Percentiles rank a stretch among this genome's conserved stretches.
Evolutionary conservation across 2,329 filamentous ascomycete species (phyloP).

Genomic region (Chaetomiaceae sp.): DNA sequence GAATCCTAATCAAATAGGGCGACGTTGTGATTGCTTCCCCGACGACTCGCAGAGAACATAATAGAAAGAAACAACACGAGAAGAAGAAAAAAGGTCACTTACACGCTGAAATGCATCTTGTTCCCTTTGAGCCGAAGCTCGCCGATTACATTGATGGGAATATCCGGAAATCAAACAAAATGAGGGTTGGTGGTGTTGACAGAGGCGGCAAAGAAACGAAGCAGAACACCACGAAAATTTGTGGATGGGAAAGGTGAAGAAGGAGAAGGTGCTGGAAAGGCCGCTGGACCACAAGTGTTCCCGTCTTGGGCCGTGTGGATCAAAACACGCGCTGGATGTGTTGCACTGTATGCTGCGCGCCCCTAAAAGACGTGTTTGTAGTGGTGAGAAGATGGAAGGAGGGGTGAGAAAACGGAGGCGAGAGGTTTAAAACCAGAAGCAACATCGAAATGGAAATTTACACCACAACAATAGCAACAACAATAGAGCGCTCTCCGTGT

Average conservation of each 20-base stretch:
- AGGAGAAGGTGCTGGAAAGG: not conserved
- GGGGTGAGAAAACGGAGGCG: not conserved
- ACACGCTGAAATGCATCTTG: slow-evolving; percentile 12
- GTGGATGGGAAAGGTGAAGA: not conserved
- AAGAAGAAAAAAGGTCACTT: slow-evolving; percentile 1
- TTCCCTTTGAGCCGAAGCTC: not conserved
- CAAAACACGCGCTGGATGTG: not conserved
- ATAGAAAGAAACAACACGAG: no score
- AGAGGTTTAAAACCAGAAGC: no score
- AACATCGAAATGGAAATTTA: no score
- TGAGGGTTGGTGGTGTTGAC: not conserved
- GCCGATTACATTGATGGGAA: not conserved
- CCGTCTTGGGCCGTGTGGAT: not conserved
- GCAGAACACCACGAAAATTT: not conserved
- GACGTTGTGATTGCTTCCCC: not conserved
- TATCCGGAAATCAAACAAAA: not conserved
- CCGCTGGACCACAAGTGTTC: not conserved
- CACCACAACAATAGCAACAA: no score
- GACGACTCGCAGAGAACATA: no score
- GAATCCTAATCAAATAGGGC: no score
- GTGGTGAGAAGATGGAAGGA: slow-evolving; percentile 2
- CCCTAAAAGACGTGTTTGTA: not conserved
- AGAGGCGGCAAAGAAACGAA: not conserved
- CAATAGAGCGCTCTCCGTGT: no score
- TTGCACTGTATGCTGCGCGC: not conserved